These are phyloP conservation scores for Rhodotorula sp. DNA, from an alignment of 1,284 basidiomycete genomes.

Conservation along the genomic window DNA sequence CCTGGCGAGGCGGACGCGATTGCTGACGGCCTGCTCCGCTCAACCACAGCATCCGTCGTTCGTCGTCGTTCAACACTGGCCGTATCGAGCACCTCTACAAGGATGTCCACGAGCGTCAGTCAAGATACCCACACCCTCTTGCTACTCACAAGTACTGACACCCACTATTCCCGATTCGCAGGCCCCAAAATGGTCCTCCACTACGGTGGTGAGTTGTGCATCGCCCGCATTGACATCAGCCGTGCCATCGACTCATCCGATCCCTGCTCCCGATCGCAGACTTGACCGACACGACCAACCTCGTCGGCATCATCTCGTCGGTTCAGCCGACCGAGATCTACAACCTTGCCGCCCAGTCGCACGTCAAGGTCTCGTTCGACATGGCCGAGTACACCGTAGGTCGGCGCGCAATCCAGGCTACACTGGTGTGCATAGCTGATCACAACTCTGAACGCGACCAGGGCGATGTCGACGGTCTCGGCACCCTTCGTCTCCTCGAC, in stretches of 20 bases:
- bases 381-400: conserved; percentile 86
- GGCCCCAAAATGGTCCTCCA: conserved; percentile 73
- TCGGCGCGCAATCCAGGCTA: background rate
- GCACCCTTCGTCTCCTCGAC: conserved; percentile 85
- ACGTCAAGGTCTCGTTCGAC: conserved; percentile 95
- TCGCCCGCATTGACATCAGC: too few species aligned
- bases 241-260: background rate
- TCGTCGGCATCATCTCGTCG: conserved; percentile 87
- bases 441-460: conserved; percentile 12
- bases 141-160: background rate
- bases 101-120: conserved; percentile 68
- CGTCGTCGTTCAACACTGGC: conserved; percentile 90
- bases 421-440: background rate
- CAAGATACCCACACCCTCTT: background rate
- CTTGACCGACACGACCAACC: conserved; percentile 83
- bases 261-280: conserved; percentile 11
- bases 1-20: background rate
- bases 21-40: background rate
- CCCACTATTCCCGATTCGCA: background rate
- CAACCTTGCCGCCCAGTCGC: conserved; percentile 92
- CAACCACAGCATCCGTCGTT: conserved; percentile 76
- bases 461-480: conserved; percentile 86
- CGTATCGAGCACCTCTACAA: conserved; percentile 84
- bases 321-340: conserved; percentile 88
- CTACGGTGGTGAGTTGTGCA: conserved; percentile 62